phyloP scores from a whole-genome alignment of 495 filamentous ascomycete species.

The Parmelia sp. region DNA sequence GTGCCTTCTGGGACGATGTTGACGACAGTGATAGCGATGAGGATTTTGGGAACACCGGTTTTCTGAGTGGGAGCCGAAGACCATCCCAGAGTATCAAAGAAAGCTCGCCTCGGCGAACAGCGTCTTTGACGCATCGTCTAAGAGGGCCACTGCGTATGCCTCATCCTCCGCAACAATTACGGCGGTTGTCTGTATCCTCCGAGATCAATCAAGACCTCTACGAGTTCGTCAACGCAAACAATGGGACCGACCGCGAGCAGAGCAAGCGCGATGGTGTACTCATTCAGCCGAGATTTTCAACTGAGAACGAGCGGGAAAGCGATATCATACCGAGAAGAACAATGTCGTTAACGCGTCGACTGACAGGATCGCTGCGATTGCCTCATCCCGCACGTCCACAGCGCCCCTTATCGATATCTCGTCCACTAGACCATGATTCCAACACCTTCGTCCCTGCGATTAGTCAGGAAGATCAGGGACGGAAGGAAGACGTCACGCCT shows the following conservation, averaged over 20 bases:
- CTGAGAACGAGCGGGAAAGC: neutral
- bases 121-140: slow-evolving; percentile 28
- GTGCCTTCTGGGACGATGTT: slow-evolving; percentile 61
- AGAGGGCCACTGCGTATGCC: slow-evolving; percentile 44
- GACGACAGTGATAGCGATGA: slow-evolving; percentile 44
- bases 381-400: neutral
- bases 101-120: slow-evolving; percentile 11
- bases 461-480: neutral
- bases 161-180: slow-evolving; percentile 35
- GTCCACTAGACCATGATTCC: neutral
- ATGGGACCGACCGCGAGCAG: slow-evolving; percentile 27
- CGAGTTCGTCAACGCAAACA: slow-evolving; percentile 31
- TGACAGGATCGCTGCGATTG: neutral
- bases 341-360: slow-evolving; percentile 1
- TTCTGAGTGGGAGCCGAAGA: slow-evolving; percentile 36
- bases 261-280: slow-evolving; percentile 29
- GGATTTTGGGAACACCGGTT: slow-evolving; percentile 30
- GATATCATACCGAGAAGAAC: neutral
- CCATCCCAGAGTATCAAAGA: slow-evolving; percentile 16
- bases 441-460: neutral
- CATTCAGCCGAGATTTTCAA: neutral
- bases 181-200: slow-evolving; percentile 3
- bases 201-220: slow-evolving; percentile 7
- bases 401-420: neutral
- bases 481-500: neutral